Base-by-base conservation (phyloP, 768 basidiomycete genomes). In the Dioszegia hungarica region DNA sequence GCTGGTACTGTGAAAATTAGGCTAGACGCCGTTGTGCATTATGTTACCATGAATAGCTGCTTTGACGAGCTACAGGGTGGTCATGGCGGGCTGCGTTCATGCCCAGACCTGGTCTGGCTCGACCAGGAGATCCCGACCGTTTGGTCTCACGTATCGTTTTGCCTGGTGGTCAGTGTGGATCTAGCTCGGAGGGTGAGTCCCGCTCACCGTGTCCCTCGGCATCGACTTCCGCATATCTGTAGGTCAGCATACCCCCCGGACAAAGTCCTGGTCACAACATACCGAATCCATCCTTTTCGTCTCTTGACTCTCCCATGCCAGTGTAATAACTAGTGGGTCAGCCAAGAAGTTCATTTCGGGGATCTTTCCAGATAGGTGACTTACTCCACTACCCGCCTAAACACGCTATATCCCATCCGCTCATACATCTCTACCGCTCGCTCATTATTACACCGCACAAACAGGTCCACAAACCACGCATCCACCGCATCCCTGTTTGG, bases 401-500 rank as follows among this genome's bases (percentile, higher is more conserved):
- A 98, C 12, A 98, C 90, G 68, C 87, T 90, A 67, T 99, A 99
- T 11, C 90, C 93, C 71, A 97, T 79, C 37, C 84, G 82, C 73
- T 98, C 90, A 70, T 98, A 97, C 87, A 99, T 87, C 19, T 79
- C 80, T 57, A 94, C 89, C 19, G 94, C 95, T 20, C 90, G 80
- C 2, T 76, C 66, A 65, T 94, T 95, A 57, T 85, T 85, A 67
- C 89, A 91, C 49, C 95, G 84, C 55, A 98, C 94, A 73, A 91
- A 98, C 20, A 99, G 82, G 77, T 98, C 95, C 45, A 98, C 91
- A 68, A 94, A 97, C 81, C 84, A 88, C 2, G 86, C 89, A 56
- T 72, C 62, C 5, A 68, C 65, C 6, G 57, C 61, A 31, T 72
- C 70, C 34, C 50, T 47, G 9, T 25, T 43, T 15, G 10, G n/a